Conservation (phyloP, 2,329 filamentous ascomycete genomes). For the Epichloe gansuensis region DNA sequence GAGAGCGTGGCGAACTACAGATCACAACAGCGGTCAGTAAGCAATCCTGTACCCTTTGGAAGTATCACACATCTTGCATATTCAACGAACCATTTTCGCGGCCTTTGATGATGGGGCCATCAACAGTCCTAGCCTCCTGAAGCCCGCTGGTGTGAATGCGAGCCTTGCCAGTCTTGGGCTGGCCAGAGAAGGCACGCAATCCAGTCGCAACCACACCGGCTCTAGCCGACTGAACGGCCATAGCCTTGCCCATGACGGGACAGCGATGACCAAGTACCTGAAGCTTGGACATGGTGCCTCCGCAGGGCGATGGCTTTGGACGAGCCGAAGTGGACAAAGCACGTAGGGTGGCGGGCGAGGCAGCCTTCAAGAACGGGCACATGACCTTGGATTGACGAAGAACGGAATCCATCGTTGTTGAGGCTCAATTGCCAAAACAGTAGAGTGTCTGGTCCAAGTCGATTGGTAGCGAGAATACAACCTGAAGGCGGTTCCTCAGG, state of each 20-base stretch:
- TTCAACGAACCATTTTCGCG: conserved; percentile 36
- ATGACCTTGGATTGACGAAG: conserved; percentile 91
- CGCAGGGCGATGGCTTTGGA: conserved; percentile 57
- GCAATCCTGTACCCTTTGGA: background rate
- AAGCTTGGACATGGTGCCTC: conserved; percentile 91
- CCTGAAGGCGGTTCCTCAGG: background rate
- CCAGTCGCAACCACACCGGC: conserved; percentile 34
- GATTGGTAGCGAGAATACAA: background rate
- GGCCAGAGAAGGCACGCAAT: conserved; percentile 37
- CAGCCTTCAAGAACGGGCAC: conserved; percentile 95
- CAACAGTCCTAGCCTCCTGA: conserved; percentile 67
- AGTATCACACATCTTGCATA: background rate
- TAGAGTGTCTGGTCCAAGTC: background rate
- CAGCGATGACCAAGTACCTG: conserved; percentile 89
- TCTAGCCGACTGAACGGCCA: conserved; percentile 68
- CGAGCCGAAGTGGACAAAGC: conserved; percentile 67
- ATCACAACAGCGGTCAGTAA: background rate
- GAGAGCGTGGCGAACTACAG: conserved; percentile 1
- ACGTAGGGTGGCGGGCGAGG: conserved; percentile 80
- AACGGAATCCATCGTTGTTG: conserved; percentile 69
- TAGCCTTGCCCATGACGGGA: conserved; percentile 96
- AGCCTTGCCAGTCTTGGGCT: conserved; percentile 47
- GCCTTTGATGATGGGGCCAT: conserved; percentile 37
- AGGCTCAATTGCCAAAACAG: background rate
- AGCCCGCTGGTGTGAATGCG: conserved; percentile 69